These are phyloP conservation scores for Fragosphaeria purpurea DNA, from an alignment of 2,329 filamentous ascomycete genomes.

Conservation along the genomic window DNA sequence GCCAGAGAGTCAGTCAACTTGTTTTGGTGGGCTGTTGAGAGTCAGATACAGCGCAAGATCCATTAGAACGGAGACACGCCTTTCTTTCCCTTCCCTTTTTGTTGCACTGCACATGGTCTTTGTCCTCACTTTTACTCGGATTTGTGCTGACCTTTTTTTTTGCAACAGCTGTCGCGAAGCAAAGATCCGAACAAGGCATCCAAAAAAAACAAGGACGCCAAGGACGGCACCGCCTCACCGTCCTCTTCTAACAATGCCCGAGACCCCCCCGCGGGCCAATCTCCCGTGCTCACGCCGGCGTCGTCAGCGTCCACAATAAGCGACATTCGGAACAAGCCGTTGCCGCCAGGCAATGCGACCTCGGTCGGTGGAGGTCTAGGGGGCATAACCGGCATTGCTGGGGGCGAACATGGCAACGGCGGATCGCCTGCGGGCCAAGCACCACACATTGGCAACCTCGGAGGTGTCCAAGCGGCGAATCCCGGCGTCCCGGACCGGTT, in stretches of 20 bases:
- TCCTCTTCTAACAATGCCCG: conserved; percentile 46
- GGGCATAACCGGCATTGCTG: conserved; percentile 5
- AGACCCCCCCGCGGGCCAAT: conserved; percentile 43
- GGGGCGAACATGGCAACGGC: conserved; percentile 5
- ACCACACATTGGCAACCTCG: conserved; percentile 24
- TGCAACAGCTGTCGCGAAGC: conserved; percentile 71
- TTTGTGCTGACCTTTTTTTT: conserved; percentile 1
- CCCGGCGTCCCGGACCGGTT: conserved; percentile 27
- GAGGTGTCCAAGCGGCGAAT: conserved; percentile 21
- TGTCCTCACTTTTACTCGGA: not conserved
- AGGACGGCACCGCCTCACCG: conserved; percentile 73
- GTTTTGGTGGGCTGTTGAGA: conserved; percentile 1
- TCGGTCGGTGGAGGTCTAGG: conserved; percentile 32
- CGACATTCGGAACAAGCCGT: conserved; percentile 74
- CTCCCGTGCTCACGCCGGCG: conserved; percentile 63
- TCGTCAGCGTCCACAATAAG: conserved; percentile 82
- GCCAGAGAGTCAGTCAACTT: conserved; percentile 72
- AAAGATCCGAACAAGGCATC: conserved; percentile 79
- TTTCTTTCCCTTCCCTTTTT: conserved; percentile 4
- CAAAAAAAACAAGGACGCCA: conserved; percentile 62
- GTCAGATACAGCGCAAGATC: not conserved
- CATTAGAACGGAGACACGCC: not conserved
- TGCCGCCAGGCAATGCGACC: conserved; percentile 46
- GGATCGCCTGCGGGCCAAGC: conserved; percentile 24
- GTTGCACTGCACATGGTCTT: conserved; percentile 4